Evolutionary conservation across 2,329 filamentous ascomycete genomes (phyloP).

Genomic region (Neonectria coccinea): DNA sequence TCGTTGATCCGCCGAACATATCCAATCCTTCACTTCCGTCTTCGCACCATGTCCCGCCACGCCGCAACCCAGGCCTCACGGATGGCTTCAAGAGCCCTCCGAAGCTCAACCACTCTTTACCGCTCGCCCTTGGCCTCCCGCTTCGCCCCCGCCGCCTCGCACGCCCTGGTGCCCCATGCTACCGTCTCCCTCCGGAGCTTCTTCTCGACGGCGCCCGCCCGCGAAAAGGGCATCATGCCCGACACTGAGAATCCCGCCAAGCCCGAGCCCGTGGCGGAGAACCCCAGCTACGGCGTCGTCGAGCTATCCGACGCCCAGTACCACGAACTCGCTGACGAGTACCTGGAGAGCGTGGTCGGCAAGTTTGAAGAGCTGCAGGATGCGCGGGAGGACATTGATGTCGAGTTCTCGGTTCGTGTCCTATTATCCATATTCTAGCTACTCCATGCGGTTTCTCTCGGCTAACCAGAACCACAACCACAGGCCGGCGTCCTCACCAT

Average conservation of each 20-base stretch:
- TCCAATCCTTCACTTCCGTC: constrained; percentile 3
- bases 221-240: constrained; percentile 68
- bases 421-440: background rate
- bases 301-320: constrained; percentile 79
- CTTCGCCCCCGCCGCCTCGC: constrained; percentile 27
- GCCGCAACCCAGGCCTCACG: constrained; percentile 54
- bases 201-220: constrained; percentile 48
- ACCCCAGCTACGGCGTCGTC: constrained; percentile 60
- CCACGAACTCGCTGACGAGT: constrained; percentile 80
- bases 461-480: constrained; percentile 28
- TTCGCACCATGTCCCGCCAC: constrained; percentile 48
- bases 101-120: constrained; percentile 37
- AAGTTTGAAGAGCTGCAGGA: constrained; percentile 82
- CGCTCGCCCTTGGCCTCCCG: constrained; percentile 42
- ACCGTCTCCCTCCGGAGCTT: constrained; percentile 39
- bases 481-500: constrained; percentile 90
- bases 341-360: constrained; percentile 69
- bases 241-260: constrained; percentile 66
- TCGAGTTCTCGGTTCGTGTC: constrained; percentile 83
- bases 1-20: background rate
- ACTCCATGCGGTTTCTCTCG: constrained; percentile 6
- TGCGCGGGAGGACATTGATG: constrained; percentile 79
- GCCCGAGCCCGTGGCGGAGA: constrained; percentile 52
- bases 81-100: constrained; percentile 51
- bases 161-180: constrained; percentile 11